Evolutionary conservation across 805 yeast species (phyloP), one percentile per base, ranked within the genome.

Genomic region (Phaffomyces thermotolerans): DNA sequence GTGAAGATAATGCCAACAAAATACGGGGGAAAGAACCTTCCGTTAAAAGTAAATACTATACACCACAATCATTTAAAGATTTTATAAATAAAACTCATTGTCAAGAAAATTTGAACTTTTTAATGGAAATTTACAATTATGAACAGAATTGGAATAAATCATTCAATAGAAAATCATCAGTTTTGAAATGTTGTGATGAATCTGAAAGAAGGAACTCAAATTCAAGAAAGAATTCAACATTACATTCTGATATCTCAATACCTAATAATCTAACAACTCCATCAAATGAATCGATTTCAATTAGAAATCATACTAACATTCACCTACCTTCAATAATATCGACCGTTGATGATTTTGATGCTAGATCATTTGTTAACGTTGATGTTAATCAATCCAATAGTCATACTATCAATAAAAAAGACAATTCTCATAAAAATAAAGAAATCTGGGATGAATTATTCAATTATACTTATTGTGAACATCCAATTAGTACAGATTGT

Each of bases 111-210:
- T 59, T 73, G 34, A 54, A 62, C 36, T 73, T 73, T 46, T 54
- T 73, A 27, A 62, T 72, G 5, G 71, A 69, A 44, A 70, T 72
- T 15, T 71, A 56, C 53, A 67, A 66, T 40, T 73, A 73, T 53
- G 76, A 73, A 48, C 62, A 66, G 53, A 62, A 61, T 41, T 69
- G 68, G 63, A 71, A 68, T 43, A 45, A 49, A 36, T 45, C 56
- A 8, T 62, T 60, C 52, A 58, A 60, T 38, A 52, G 63, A 37
- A 54, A 61, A 37, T 57, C 56, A 17, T 59, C 64, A 8, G 56
- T 60, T 6, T 43, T 62, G 38, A 60, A 59, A 43, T 60, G 64
- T 40, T 56, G 58, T 38, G 59, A 56, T n/a, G 58, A 49, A 3
- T 49, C 53, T 32, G 40, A 31, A 20, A 43, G 54, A 17, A 54